Evolutionary conservation across 2,329 filamentous ascomycete species (phyloP), one percentile per base, ranked within the genome.

Genomic region (Cladophialophora carrionii): DNA sequence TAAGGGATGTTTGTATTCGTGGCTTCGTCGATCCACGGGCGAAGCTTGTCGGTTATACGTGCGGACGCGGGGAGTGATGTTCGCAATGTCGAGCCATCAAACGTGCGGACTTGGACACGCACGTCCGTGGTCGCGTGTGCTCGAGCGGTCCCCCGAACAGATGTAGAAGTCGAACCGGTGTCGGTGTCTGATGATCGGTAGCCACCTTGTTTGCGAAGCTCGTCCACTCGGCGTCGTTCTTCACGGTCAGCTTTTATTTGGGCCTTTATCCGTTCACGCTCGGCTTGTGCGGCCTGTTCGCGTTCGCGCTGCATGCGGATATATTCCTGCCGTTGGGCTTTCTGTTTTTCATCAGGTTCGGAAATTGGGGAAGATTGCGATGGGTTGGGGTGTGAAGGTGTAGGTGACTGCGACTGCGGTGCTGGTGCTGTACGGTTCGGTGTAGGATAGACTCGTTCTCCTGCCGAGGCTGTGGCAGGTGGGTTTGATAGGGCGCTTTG

Each of bases 81-180:
- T 48, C 92, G 87, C 20, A 97, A 85, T 1, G 88, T 92, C 10
- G 88, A 88, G 9, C 94, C 94, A 73, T 97, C 92, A 63, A 96
- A 90, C 0, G 96, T 81, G 7, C 93, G 86, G 20, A 96, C 85
- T 72, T 95, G 91, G 0, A 97, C 79, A 20, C 88, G 85, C 68
- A 86, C 87, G 67, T 75, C 61, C 22, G 59, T 63, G 5, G 32
- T 72, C 49, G 72, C 71, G 20, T 67, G 64, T 24, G 71, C 61
- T 52, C 67, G 61, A 34, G 69, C n/a, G 0, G 10, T 22, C 24
- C 32, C 49, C 2, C 53, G 41, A 1, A 56, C 24, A 53, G 49
- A 68, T 24, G 24, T 31, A 20, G 56, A 61, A 22, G 12, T 60
- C 69, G 41, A 66, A 59, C 48, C 66, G 68, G 53, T 63, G 60